Conservation (phyloP, 2,329 filamentous ascomycete genomes). For the Fusarium xylarioides region DNA sequence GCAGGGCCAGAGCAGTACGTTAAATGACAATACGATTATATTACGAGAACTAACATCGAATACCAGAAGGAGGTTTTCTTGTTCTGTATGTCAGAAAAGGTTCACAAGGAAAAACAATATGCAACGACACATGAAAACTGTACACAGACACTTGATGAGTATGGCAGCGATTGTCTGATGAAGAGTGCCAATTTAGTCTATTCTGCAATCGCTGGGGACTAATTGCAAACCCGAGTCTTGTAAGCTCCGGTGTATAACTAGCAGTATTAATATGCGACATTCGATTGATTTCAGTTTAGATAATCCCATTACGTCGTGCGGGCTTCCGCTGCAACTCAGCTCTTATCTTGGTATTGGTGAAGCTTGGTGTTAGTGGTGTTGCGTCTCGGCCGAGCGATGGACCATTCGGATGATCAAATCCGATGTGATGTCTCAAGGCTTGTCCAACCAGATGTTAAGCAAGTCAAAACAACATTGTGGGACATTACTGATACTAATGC, state of each 20-base stretch:
- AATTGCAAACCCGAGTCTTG: too few species aligned
- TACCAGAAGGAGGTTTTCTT: accelerated
- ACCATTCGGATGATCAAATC: not conserved
- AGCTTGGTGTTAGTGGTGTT: not conserved
- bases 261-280: too few species aligned
- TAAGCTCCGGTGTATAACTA: too few species aligned
- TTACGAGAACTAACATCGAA: not conserved
- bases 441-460: not conserved
- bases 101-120: not conserved
- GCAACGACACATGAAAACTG: accelerated
- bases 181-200: too few species aligned
- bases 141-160: not conserved
- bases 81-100: not conserved
- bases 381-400: not conserved
- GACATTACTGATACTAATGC: too few species aligned
- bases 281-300: too few species aligned
- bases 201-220: too few species aligned
- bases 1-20: not conserved
- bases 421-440: too few species aligned
- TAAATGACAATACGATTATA: accelerated
- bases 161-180: not conserved
- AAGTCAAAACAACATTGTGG: too few species aligned
- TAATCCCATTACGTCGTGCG: too few species aligned
- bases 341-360: not conserved
- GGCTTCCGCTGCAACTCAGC: not conserved